Conservation (phyloP, 352 stramenopile species). For the Thraustochytrium sp. region DNA sequence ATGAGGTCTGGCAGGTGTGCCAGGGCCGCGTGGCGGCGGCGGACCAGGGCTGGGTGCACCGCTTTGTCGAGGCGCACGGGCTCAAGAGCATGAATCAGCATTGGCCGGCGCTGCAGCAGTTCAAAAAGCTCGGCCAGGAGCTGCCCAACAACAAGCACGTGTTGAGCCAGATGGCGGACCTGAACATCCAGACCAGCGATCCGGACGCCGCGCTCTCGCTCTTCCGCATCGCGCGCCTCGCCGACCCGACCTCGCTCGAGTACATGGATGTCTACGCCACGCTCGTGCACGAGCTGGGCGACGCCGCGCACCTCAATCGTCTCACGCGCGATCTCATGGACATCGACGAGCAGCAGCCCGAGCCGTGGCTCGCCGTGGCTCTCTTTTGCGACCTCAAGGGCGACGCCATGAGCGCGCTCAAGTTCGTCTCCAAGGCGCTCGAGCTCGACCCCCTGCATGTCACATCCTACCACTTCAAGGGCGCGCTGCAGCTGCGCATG, state of each 20-base stretch:
- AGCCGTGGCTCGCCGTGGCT: conserved; percentile 59
- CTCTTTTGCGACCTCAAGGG: conserved; percentile 58
- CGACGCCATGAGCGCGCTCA: conserved; percentile 58
- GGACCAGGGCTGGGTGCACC: conserved; percentile 1
- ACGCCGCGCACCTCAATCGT: conserved; percentile 51
- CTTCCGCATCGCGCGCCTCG: neutral
- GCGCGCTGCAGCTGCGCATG: conserved; percentile 59
- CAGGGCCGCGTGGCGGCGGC: neutral
- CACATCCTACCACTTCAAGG: conserved; percentile 57
- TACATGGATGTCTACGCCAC: conserved; percentile 43
- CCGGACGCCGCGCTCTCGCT: neutral
- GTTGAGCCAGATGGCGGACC: neutral
- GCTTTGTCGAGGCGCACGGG: conserved; percentile 8
- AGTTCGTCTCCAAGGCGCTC: conserved; percentile 63
- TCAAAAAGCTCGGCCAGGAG: neutral
- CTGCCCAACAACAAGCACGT: conserved; percentile 7
- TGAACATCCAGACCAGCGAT: neutral
- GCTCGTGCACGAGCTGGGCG: neutral
- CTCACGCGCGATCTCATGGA: conserved; percentile 57
- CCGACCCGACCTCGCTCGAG: conserved; percentile 28
- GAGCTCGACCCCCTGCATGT: conserved; percentile 56
- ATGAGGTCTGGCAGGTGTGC: neutral
- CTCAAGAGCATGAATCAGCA: neutral
- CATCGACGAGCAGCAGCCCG: conserved; percentile 58
- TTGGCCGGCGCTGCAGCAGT: neutral